A percentile compares a stretch with the other conserved stretches of the same genome.
phyloP scores from a whole-genome alignment of 148 eudicot genomes.

The Fagopyrum esculentum region DNA sequence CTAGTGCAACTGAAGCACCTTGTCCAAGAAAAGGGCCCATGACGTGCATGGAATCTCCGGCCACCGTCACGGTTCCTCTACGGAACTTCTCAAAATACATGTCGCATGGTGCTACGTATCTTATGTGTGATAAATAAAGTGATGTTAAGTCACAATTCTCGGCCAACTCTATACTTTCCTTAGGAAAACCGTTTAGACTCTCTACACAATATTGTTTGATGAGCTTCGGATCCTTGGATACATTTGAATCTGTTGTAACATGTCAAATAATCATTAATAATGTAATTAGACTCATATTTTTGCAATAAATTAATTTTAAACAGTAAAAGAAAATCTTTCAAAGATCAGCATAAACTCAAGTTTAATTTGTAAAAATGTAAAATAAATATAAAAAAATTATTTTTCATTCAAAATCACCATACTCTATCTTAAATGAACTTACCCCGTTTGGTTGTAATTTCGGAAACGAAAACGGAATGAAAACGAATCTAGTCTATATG shows the following conservation, averaged over 20 bases:
- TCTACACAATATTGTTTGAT: slow-evolving; percentile 26
- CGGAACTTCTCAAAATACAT: slow-evolving; percentile 31
- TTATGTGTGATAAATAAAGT: slow-evolving; percentile 31
- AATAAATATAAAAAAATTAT: too few relatives aligned
- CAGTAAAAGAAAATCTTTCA: too few relatives aligned
- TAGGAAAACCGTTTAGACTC: slow-evolving; percentile 20
- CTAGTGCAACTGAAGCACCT: slow-evolving; percentile 58
- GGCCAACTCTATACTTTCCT: slow-evolving; percentile 27
- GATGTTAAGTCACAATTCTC: slow-evolving; percentile 27
- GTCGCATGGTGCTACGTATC: slow-evolving; percentile 54
- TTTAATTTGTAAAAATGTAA: too few relatives aligned
- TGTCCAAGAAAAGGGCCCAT: slow-evolving; percentile 71
- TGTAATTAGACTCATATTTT: too few relatives aligned
- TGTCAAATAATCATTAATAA: too few relatives aligned
- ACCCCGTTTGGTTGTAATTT: too few relatives aligned
- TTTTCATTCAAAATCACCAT: too few relatives aligned
- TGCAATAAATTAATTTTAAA: too few relatives aligned
- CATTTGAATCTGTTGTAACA: slow-evolving; percentile 20
- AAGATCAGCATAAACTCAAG: too few relatives aligned
- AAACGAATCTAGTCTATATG: too few relatives aligned
- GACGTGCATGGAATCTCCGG: slow-evolving; percentile 72
- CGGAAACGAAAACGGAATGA: too few relatives aligned
- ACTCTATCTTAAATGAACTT: too few relatives aligned
- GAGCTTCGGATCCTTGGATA: slow-evolving; percentile 24
- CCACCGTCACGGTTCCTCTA: slow-evolving; percentile 39